Base-by-base conservation (phyloP, 2,329 filamentous ascomycete species). In the Cadophora luteo-olivacea region DNA sequence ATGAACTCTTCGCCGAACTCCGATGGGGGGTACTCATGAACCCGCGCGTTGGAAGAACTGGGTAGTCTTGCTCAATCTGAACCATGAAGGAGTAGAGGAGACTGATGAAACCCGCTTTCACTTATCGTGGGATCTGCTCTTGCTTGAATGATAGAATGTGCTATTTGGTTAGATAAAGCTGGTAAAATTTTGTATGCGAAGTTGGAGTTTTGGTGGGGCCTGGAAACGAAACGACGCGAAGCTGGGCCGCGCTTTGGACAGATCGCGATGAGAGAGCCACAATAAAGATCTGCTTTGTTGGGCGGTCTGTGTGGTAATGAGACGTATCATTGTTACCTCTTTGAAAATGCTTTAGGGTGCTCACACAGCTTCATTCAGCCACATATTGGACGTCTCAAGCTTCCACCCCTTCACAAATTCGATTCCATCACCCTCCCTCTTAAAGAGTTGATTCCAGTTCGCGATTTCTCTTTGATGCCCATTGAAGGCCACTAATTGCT, bases 401-500 rank as follows among this genome's bases (percentile, higher is more conserved):
- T 66, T 62, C 64, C 64, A 66, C 33, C 57, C 32, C 36, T 62
- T 61, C 22, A 60, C 22, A 22, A 55, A 66, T 16, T 61, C 25
- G 54, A 82, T 85, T 19, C 83, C 72, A 72, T 81, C 78, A 70
- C 86, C 84, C 9, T 84, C 83, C 48, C 78, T 74, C 64, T 72
- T 73, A 65, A 86, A 85, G 4, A 86, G 76, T 19, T 75, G 75
- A 72, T 79, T 80, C 82, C 84, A 86, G 4, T 80, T 82, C n/a
- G 80, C 77, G 0, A 81, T 79, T 0, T 80, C 78, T 24, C 84
- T 78, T 76, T 86, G 84, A 70, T 81, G 80, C 2, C 80, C 80
- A 69, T 84, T 86, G 61, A 84, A 84, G 6, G 85, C 72, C 3
- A 81, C 80, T 81, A 85, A 82, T 80, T 87, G 81, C 57, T 82